phyloP scores from a whole-genome alignment of 2,329 filamentous ascomycete genomes.

The Herpotrichia juniperi region DNA sequence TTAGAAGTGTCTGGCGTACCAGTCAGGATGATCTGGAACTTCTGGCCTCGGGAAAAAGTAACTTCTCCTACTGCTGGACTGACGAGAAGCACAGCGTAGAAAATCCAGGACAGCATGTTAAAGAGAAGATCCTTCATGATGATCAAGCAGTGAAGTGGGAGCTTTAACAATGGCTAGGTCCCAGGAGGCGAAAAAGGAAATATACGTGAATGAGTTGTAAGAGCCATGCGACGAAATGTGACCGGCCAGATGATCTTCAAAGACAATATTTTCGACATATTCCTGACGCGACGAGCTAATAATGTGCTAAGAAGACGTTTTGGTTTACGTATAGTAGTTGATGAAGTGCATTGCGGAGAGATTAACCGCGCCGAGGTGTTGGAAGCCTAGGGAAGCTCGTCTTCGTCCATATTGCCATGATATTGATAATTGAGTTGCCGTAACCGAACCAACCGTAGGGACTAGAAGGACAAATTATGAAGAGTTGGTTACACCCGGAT shows the following conservation, averaged over 20 bases:
- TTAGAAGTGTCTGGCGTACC: constrained; percentile 33
- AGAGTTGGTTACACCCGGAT: constrained; percentile 24
- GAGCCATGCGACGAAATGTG: constrained; percentile 22
- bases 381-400: constrained; percentile 15
- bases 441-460: constrained; percentile 26
- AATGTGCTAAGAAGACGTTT: constrained; percentile 13
- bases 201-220: constrained; percentile 9
- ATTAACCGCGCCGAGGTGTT: constrained; percentile 26
- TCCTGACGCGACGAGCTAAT: constrained; percentile 11
- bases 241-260: constrained; percentile 6
- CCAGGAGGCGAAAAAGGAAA: constrained; percentile 11
- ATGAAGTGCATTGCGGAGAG: constrained; percentile 24
- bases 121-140: constrained; percentile 1
- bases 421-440: constrained; percentile 27
- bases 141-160: constrained; percentile 5
- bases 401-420: constrained; percentile 24
- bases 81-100: constrained; percentile 19
- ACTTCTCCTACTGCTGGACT: constrained; percentile 18
- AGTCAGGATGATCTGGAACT: constrained; percentile 34
- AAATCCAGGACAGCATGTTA: constrained; percentile 19
- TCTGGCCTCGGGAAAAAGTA: constrained; percentile 29
- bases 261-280: constrained; percentile 13
- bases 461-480: constrained; percentile 19
- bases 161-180: constrained; percentile 3
- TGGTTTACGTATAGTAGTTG: constrained; percentile 30